phyloP scores from a whole-genome alignment of 75 land plant genomes.

The Picea glauca region DNA sequence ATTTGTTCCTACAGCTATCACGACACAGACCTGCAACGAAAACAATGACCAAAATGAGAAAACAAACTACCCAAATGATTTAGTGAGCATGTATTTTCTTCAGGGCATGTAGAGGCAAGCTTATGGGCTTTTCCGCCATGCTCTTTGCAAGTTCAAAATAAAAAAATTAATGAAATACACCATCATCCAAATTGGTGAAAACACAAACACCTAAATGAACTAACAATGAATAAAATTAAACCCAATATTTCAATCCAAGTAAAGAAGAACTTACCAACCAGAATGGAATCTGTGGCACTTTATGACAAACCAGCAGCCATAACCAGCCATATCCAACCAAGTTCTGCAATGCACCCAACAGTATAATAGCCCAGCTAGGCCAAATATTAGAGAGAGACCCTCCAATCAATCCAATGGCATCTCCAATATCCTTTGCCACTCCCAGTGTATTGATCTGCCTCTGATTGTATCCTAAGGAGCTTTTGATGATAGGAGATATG shows the following conservation, averaged over 20 bases:
- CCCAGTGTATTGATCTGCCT: constrained; percentile 41
- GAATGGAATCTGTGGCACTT: constrained; percentile 15
- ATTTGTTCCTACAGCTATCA: constrained; percentile 41
- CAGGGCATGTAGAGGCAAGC: neutral
- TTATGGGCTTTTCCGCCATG: too few relatives aligned
- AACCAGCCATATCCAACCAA: constrained; percentile 23
- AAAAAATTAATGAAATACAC: neutral
- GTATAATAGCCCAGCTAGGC: constrained; percentile 26
- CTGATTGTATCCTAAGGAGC: constrained; percentile 38
- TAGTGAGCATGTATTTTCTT: too few relatives aligned
- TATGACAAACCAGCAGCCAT: constrained; percentile 18
- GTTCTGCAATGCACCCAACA: constrained; percentile 25
- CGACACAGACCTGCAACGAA: constrained; percentile 31
- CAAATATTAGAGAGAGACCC: constrained; percentile 27
- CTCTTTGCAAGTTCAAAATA: neutral
- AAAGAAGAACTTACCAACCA: constrained; percentile 23
- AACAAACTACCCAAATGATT: neutral
- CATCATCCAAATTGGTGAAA: neutral
- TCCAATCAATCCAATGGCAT: constrained; percentile 39
- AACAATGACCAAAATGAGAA: constrained; percentile 5
- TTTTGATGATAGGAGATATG: constrained; percentile 41
- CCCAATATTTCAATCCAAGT: neutral
- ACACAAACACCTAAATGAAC: neutral
- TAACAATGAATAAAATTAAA: neutral
- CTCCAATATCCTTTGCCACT: constrained; percentile 55